Evolutionary conservation across 2,329 filamentous ascomycete species (phyloP).

Genomic region (Cladosporium austrohemisphaericum): DNA sequence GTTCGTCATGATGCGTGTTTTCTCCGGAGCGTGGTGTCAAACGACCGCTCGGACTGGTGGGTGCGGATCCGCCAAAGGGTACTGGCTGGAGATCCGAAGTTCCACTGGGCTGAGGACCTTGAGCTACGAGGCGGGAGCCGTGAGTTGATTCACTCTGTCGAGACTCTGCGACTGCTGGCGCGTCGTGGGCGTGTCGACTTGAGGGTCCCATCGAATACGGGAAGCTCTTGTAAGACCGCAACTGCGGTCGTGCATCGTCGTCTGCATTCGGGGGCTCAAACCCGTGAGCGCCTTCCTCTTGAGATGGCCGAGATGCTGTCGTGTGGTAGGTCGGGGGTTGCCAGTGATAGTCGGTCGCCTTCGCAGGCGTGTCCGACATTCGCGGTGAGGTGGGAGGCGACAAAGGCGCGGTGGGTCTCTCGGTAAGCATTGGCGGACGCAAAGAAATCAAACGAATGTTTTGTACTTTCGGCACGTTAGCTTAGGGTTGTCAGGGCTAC

Average conservation of each 20-base stretch:
- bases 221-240: conserved; percentile 44
- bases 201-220: conserved; percentile 39
- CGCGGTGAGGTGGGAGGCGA: conserved; percentile 50
- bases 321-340: conserved; percentile 26
- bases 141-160: background rate
- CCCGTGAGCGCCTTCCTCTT: conserved; percentile 7
- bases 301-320: conserved; percentile 1
- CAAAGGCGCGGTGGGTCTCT: conserved; percentile 44
- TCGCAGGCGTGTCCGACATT: conserved; percentile 47
- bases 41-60: conserved; percentile 44
- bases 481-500: background rate
- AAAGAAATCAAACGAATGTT: conserved; percentile 9
- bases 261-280: conserved; percentile 10
- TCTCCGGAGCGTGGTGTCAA: conserved; percentile 44
- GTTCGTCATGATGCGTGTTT: conserved; percentile 38
- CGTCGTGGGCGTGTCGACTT: conserved; percentile 14
- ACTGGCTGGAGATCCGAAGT: conserved; percentile 17
- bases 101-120: conserved; percentile 16
- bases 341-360: conserved; percentile 43
- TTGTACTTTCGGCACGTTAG: conserved; percentile 6
- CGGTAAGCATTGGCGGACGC: conserved; percentile 35
- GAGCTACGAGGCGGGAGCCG: conserved; percentile 4
- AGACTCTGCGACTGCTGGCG: background rate
- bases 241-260: conserved; percentile 28
- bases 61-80: conserved; percentile 42